phyloP scores from a whole-genome alignment of 345 rosid species.

The Salix suchowensis region DNA sequence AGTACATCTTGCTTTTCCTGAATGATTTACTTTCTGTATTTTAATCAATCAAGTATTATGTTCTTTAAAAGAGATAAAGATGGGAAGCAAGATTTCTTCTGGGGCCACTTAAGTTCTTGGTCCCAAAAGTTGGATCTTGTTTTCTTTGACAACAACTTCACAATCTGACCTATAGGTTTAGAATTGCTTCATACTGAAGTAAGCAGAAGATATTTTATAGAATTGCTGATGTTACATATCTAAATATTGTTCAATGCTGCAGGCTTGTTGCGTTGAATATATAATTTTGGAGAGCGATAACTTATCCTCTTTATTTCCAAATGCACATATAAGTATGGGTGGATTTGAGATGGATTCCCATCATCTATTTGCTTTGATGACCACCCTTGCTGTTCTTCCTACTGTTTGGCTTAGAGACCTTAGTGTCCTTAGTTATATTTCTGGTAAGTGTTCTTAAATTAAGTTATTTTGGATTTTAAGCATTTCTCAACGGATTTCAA shows the following conservation, averaged over 20 bases:
- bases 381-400: constrained; percentile 76
- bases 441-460: constrained; percentile 42
- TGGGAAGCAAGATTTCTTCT: background rate
- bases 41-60: background rate
- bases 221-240: background rate
- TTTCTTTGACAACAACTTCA: background rate
- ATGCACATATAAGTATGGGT: constrained; percentile 59
- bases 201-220: background rate
- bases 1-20: constrained; percentile 42
- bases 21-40: constrained; percentile 5
- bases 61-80: background rate
- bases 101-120: background rate
- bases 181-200: background rate
- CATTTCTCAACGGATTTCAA: background rate
- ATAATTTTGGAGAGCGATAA: constrained; percentile 88
- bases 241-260: constrained; percentile 18
- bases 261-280: constrained; percentile 92
- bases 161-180: background rate
- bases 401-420: constrained; percentile 94
- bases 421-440: constrained; percentile 74
- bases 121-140: background rate
- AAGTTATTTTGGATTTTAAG: background rate
- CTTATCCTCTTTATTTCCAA: constrained; percentile 77
- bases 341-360: constrained; percentile 50
- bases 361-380: constrained; percentile 63